Conservation (phyloP, 495 filamentous ascomycete species). For the Aspergillus asperescens region DNA sequence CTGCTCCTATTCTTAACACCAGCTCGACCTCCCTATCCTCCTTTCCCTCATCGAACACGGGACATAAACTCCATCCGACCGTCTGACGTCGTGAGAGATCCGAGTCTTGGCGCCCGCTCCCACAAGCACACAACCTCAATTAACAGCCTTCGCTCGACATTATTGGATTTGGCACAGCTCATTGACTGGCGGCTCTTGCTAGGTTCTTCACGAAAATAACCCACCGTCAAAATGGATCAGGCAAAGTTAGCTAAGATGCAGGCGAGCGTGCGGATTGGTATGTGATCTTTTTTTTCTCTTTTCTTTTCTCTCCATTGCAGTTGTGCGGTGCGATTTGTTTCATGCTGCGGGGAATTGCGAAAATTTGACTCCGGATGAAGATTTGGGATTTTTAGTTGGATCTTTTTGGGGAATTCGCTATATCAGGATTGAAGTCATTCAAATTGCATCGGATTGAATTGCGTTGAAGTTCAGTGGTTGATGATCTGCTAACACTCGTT, state of each 20-base stretch:
- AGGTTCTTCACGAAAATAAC: constrained; percentile 22
- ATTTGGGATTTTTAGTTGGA: background rate
- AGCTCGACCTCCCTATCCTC: background rate
- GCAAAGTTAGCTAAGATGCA: constrained; percentile 55
- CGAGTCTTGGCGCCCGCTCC: constrained; percentile 10
- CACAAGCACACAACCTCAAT: constrained; percentile 12
- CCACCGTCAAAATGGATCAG: constrained; percentile 48
- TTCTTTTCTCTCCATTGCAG: constrained; percentile 7
- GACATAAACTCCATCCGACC: background rate
- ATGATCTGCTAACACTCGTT: background rate
- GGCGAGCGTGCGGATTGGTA: constrained; percentile 54
- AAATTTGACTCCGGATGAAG: background rate
- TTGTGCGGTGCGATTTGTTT: constrained; percentile 3
- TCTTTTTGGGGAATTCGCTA: background rate
- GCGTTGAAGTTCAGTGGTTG: no score
- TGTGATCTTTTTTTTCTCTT: constrained; percentile 24
- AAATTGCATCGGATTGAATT: background rate
- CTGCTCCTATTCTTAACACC: background rate
- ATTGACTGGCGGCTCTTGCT: constrained; percentile 11
- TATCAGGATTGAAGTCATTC: background rate
- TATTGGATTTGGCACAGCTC: constrained; percentile 10
- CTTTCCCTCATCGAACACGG: background rate
- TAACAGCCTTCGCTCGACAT: constrained; percentile 5
- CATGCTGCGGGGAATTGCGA: background rate
- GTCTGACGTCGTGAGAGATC: constrained; percentile 15